phyloP scores from a whole-genome alignment of 1,139 yeast species.

The Kodamaea ohmeri region DNA sequence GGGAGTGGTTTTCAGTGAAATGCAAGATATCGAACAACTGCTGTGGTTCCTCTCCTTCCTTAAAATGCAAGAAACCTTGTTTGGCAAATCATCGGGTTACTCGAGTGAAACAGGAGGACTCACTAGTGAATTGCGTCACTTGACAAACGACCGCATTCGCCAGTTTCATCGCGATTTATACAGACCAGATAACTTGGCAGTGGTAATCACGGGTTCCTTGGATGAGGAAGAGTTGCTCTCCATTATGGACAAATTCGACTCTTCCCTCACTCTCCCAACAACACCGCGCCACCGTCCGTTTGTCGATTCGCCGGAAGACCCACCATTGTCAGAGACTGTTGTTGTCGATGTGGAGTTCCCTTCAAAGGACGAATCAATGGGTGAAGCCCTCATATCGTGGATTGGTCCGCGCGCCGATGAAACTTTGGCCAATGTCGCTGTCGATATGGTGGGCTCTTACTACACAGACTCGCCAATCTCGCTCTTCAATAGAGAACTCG shows the following conservation, averaged over 20 bases:
- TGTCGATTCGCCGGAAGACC: slow-evolving; percentile 63
- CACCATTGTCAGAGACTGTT: slow-evolving; percentile 40
- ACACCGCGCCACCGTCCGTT: slow-evolving; percentile 63
- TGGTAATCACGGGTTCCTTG: slow-evolving; percentile 82
- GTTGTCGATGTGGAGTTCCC: slow-evolving; percentile 71
- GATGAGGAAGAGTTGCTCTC: slow-evolving; percentile 67
- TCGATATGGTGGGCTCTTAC: slow-evolving; percentile 71
- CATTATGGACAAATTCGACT: slow-evolving; percentile 64
- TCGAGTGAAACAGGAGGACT: slow-evolving; percentile 95
- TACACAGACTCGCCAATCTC: slow-evolving; percentile 75
- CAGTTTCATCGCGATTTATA: slow-evolving; percentile 71
- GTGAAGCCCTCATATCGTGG: slow-evolving; percentile 76
- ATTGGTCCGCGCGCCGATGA: slow-evolving; percentile 71
- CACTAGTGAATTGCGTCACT: slow-evolving; percentile 67
- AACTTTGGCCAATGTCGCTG: slow-evolving; percentile 56
- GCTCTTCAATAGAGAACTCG: slow-evolving; percentile 61
- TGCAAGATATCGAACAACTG: slow-evolving; percentile 89
- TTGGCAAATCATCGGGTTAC: slow-evolving; percentile 66
- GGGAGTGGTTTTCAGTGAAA: slow-evolving; percentile 96
- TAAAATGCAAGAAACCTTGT: slow-evolving; percentile 61
- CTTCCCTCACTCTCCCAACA: slow-evolving; percentile 44
- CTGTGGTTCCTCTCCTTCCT: slow-evolving; percentile 70
- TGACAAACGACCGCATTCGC: slow-evolving; percentile 72
- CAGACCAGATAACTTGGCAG: slow-evolving; percentile 79
- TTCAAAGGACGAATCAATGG: slow-evolving; percentile 82